Conservation (phyloP, 768 basidiomycete genomes). For the Auriscalpium microsporum region DNA sequence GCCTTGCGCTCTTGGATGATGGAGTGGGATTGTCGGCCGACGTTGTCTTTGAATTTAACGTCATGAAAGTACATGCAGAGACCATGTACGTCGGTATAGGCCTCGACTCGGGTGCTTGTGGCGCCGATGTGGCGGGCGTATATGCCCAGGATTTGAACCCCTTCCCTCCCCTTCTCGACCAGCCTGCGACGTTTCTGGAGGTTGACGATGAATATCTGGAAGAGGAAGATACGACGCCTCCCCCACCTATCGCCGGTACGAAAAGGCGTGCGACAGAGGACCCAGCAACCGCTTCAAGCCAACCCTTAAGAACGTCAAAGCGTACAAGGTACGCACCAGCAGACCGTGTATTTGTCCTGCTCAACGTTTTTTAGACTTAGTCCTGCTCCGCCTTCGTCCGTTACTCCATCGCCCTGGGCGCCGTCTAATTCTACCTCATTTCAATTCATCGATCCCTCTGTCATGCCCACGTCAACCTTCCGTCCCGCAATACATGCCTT, state of each 20-base stretch:
- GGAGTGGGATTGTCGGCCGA: too few species aligned
- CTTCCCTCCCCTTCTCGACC: background rate
- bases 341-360: too few species aligned
- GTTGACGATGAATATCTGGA: background rate
- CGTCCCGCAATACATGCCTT: background rate
- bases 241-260: slow-evolving; percentile 5
- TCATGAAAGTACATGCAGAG: too few species aligned
- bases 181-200: background rate
- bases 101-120: too few species aligned
- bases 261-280: background rate
- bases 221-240: slow-evolving; percentile 6
- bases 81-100: too few species aligned
- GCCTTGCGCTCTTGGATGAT: too few species aligned
- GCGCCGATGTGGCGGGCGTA: too few species aligned
- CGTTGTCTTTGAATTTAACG: too few species aligned
- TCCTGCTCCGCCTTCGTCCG: background rate
- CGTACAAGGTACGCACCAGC: background rate
- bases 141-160: background rate
- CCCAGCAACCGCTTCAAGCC: background rate
- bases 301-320: background rate
- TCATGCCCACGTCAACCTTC: background rate
- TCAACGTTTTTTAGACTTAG: too few species aligned
- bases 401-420: background rate
- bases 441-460: background rate
- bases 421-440: background rate